A percentile compares a stretch with the other conserved stretches of the same genome.
These are phyloP conservation scores for Phytophthora melonis DNA, from an alignment of 352 stramenopile genomes.

Conservation along the genomic window DNA sequence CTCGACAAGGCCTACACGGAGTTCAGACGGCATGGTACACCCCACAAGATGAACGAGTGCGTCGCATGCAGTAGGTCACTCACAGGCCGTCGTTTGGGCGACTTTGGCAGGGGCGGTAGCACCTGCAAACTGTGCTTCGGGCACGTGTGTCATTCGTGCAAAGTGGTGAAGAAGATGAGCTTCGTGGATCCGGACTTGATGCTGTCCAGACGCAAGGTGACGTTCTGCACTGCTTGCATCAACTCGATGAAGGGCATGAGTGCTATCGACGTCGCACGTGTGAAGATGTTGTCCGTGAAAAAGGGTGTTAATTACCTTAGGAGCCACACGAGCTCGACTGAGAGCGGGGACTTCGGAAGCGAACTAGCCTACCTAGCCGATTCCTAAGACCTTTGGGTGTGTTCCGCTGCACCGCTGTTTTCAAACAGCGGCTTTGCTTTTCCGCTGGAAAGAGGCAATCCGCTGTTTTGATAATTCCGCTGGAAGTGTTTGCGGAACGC, in stretches of 20 bases:
- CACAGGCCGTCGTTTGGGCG: slow-evolving; percentile 14
- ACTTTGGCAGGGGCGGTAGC: slow-evolving; percentile 19
- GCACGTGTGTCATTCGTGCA: slow-evolving; percentile 40
- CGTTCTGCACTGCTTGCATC: neutral
- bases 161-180: slow-evolving; percentile 36
- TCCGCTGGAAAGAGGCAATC: too few relatives aligned
- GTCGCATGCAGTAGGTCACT: slow-evolving; percentile 17
- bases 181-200: slow-evolving; percentile 32
- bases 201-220: neutral
- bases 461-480: too few relatives aligned
- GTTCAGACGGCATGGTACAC: slow-evolving; percentile 10
- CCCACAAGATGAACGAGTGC: slow-evolving; percentile 23
- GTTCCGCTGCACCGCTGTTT: too few relatives aligned
- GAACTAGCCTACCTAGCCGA: slow-evolving; percentile 16
- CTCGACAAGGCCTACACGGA: slow-evolving; percentile 34
- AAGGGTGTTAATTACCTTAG: neutral
- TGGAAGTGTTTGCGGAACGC: too few relatives aligned
- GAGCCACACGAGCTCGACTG: neutral
- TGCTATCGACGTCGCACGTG: neutral
- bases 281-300: neutral
- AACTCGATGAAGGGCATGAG: neutral
- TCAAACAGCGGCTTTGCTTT: too few relatives aligned
- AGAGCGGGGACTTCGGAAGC: slow-evolving; percentile 29
- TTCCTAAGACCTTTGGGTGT: too few relatives aligned
- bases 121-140: slow-evolving; percentile 42